A percentile compares a stretch with the other conserved stretches of the same genome.
phyloP scores from a whole-genome alignment of 164 flowering plant genomes.

The Chimonanthus praecox region DNA sequence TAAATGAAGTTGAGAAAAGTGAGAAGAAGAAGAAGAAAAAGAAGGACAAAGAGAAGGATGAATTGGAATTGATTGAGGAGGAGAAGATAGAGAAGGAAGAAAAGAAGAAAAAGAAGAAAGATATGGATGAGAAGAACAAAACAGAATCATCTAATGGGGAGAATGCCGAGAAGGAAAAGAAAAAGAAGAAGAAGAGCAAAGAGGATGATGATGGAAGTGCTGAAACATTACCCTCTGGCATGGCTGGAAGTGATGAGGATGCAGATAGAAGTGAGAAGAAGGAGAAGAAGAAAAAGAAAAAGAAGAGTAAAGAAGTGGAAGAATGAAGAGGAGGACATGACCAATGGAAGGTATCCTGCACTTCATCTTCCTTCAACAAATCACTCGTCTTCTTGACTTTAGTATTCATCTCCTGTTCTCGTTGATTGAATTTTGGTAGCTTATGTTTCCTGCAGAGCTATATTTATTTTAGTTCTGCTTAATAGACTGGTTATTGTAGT shows the following conservation, averaged over 20 bases:
- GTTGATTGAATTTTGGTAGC: background rate
- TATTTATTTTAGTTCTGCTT: slow-evolving; percentile 5
- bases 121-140: background rate
- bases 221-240: background rate
- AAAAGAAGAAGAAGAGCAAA: slow-evolving; percentile 4
- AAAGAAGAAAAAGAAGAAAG: background rate
- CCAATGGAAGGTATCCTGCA: background rate
- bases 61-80: background rate
- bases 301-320: background rate
- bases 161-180: slow-evolving; percentile 6
- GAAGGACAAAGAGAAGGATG: slow-evolving; percentile 4
- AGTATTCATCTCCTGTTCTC: background rate
- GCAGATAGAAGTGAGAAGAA: slow-evolving; percentile 4
- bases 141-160: background rate
- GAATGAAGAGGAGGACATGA: background rate
- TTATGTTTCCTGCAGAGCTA: background rate
- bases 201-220: background rate
- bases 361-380: background rate
- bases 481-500: background rate
- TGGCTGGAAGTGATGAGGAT: background rate
- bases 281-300: background rate
- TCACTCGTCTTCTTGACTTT: background rate
- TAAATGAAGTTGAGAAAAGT: background rate
- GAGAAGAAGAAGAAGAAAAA: slow-evolving; percentile 7
- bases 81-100: background rate